A percentile compares a stretch with the other conserved stretches of the same genome.
These are phyloP conservation scores for Casuarina glauca DNA, from an alignment of 306 rosid genomes.

Conservation along the genomic window DNA sequence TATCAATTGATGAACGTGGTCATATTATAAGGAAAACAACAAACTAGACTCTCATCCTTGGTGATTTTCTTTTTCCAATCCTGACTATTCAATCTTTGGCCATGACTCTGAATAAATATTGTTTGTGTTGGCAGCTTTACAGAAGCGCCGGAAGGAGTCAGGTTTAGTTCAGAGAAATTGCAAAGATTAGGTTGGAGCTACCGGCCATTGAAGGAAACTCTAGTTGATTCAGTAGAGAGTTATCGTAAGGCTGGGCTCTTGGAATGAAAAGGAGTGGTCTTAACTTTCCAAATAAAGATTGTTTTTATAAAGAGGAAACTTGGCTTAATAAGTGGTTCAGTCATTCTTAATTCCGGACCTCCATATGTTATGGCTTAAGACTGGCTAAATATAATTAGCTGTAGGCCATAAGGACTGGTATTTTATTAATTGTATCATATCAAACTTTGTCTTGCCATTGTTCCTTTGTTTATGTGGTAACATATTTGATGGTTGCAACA, in stretches of 20 bases:
- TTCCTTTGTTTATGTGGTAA: neutral
- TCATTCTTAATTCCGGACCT: neutral
- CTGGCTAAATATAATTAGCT: too few species aligned
- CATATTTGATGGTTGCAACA: too few species aligned
- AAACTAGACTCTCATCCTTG: neutral
- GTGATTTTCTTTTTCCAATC: too few species aligned
- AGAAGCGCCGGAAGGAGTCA: slow-evolving; percentile 29
- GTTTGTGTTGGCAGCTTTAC: slow-evolving; percentile 30
- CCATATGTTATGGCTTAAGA: neutral
- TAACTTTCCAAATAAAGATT: neutral
- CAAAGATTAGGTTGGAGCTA: too few species aligned
- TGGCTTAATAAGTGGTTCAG: neutral
- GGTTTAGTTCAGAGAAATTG: too few species aligned
- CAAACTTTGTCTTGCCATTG: neutral
- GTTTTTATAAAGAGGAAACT: neutral
- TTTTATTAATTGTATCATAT: neutral
- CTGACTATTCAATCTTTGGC: too few species aligned
- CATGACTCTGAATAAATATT: neutral
- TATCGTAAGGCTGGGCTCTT: slow-evolving; percentile 38
- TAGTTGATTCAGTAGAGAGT: slow-evolving; percentile 58
- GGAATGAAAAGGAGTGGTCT: slow-evolving; percentile 1
- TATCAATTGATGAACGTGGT: neutral
- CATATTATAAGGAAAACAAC: neutral
- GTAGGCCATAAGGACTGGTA: too few species aligned
- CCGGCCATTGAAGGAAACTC: slow-evolving; percentile 40